Conservation (phyloP, 352 stramenopile genomes). For the Pythium sukuiense region DNA sequence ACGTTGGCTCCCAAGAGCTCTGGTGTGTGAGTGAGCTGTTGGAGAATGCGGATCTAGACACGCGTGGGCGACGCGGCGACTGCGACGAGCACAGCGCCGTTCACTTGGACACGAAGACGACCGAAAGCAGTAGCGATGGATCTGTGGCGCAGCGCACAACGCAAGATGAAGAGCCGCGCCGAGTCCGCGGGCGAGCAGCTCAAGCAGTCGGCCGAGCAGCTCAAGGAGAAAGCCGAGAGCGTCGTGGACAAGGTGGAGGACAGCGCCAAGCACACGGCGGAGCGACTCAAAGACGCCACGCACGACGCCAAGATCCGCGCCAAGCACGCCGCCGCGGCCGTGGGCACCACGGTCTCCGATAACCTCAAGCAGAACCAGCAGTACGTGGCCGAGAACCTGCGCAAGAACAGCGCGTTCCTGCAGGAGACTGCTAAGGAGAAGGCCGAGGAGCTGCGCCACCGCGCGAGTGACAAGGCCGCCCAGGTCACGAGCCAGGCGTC, state of each 20-base stretch:
- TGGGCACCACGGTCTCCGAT: constrained; percentile 35
- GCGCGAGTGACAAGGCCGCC: constrained; percentile 9
- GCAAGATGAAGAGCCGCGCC: constrained; percentile 19
- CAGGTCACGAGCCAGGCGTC: constrained; percentile 5
- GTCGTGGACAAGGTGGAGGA: constrained; percentile 25
- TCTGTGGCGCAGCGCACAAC: constrained; percentile 13
- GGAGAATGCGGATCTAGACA: constrained; percentile 39
- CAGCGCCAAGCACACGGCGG: constrained; percentile 22
- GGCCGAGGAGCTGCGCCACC: constrained; percentile 24
- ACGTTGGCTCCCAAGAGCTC: constrained; percentile 87
- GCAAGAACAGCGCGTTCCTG: constrained; percentile 37
- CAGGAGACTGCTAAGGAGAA: constrained; percentile 39
- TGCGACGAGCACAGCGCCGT: background rate
- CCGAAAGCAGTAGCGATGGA: constrained; percentile 1
- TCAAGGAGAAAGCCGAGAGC: constrained; percentile 26
- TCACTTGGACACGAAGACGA: background rate
- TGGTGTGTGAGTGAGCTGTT: constrained; percentile 91
- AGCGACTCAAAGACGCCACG: constrained; percentile 24
- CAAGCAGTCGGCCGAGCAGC: constrained; percentile 21
- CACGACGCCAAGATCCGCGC: constrained; percentile 35
- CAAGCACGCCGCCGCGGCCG: constrained; percentile 8
- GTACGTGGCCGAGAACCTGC: constrained; percentile 42
- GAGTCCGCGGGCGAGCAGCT: constrained; percentile 23
- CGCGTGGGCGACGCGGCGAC: constrained; percentile 89
- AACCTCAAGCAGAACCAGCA: constrained; percentile 52